A percentile compares a stretch with the other conserved stretches of the same genome.
Conservation (phyloP, 179 eudicot species). For the Gypsophila paniculata region DNA sequence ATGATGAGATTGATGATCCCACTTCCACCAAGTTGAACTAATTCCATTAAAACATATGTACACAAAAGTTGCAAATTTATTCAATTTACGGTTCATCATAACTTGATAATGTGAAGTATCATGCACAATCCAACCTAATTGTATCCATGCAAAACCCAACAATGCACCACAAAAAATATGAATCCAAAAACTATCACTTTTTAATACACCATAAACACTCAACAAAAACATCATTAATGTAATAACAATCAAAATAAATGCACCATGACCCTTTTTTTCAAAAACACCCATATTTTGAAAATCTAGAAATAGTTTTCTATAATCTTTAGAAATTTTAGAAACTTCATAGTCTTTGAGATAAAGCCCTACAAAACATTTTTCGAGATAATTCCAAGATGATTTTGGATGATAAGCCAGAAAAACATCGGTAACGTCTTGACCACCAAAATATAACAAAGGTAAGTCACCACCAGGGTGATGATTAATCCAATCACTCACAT, state of each 20-base stretch:
- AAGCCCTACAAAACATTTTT: not conserved
- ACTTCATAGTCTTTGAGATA: not conserved
- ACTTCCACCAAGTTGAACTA: not conserved
- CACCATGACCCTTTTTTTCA: not conserved
- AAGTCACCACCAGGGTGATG: not conserved
- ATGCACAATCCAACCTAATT: not conserved
- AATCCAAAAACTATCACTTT: not conserved
- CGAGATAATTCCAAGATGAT: not conserved
- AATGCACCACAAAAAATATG: not conserved
- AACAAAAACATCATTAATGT: not conserved
- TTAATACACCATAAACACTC: not conserved
- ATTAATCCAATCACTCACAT: not conserved
- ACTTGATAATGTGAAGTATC: conserved; percentile 8
- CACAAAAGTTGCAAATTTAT: not conserved
- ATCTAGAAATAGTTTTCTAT: not conserved
- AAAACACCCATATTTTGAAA: conserved; percentile 7
- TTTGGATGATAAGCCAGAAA: conserved; percentile 1
- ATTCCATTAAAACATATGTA: not conserved
- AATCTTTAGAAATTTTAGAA: not conserved
- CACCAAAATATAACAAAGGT: not conserved
- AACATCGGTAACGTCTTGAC: not conserved
- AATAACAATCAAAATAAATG: not conserved
- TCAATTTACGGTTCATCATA: not conserved
- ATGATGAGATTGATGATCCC: not conserved
- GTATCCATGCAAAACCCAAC: not conserved